phyloP scores from a whole-genome alignment of 257 asterid species.

The Leptodermis oblonga region DNA sequence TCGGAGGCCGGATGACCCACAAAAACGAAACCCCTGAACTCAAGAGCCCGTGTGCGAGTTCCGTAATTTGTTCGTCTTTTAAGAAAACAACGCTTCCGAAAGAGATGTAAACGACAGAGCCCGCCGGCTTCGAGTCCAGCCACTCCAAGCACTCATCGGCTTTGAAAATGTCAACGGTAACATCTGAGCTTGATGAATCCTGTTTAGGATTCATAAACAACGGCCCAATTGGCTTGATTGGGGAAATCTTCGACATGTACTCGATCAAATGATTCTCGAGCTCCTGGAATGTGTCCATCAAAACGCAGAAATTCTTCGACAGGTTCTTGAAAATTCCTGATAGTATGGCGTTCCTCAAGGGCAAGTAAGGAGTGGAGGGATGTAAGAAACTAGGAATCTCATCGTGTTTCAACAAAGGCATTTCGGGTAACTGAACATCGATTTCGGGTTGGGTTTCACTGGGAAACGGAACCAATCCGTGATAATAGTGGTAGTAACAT shows the following conservation, averaged over 20 bases:
- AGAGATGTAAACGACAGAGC: constrained; percentile 68
- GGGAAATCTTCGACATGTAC: constrained; percentile 39
- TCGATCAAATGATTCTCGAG: constrained; percentile 42
- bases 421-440: constrained; percentile 44
- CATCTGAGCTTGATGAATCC: background rate
- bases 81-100: constrained; percentile 63
- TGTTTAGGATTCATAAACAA: constrained; percentile 34
- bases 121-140: constrained; percentile 48
- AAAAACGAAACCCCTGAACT: constrained; percentile 46
- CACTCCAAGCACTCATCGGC: constrained; percentile 51
- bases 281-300: constrained; percentile 70
- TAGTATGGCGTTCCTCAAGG: constrained; percentile 38
- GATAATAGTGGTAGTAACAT: constrained; percentile 46
- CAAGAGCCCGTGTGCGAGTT: constrained; percentile 56
- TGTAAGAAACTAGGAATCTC: constrained; percentile 62
- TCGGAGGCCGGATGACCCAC: constrained; percentile 54
- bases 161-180: constrained; percentile 40
- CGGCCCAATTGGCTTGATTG: constrained; percentile 64
- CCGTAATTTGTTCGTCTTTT: constrained; percentile 60
- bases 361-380: constrained; percentile 32
- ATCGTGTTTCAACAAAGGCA: constrained; percentile 61
- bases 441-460: constrained; percentile 37
- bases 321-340: constrained; percentile 45
- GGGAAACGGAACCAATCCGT: constrained; percentile 42
- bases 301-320: constrained; percentile 40